These are phyloP conservation scores for Chrysoporthe austroafricana DNA, from an alignment of 2,329 filamentous ascomycete genomes.

Conservation along the genomic window DNA sequence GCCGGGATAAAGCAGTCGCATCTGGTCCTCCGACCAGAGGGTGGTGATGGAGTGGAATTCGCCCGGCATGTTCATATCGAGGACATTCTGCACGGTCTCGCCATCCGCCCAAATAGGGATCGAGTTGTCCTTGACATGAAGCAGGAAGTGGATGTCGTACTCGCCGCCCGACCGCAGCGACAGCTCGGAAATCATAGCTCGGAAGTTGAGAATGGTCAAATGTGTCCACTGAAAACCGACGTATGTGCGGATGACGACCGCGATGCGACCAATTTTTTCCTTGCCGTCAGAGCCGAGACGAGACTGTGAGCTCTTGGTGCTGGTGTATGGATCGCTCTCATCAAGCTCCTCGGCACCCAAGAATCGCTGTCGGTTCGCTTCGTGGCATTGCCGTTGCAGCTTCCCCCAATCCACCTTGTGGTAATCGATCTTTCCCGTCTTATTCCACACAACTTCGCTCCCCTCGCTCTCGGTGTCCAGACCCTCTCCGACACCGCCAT, in stretches of 20 bases:
- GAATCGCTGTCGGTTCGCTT: conserved; percentile 68
- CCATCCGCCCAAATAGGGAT: conserved; percentile 82
- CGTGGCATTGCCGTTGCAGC: conserved; percentile 57
- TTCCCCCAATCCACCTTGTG: conserved; percentile 57
- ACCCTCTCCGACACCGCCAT: conserved; percentile 73
- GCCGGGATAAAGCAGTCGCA: conserved; percentile 75
- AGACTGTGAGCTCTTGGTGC: conserved; percentile 15
- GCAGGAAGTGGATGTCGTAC: conserved; percentile 80
- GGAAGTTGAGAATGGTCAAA: conserved; percentile 79
- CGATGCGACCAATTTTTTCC: conserved; percentile 63
- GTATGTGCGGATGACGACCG: conserved; percentile 80
- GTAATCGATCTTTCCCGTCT: conserved; percentile 61
- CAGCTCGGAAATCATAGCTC: conserved; percentile 79
- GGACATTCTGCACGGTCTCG: conserved; percentile 69
- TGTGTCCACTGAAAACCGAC: conserved; percentile 77
- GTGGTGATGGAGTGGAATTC: conserved; percentile 83
- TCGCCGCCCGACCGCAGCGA: conserved; percentile 78
- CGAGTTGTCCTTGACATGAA: conserved; percentile 82
- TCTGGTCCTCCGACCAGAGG: conserved; percentile 84
- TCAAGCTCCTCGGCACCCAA: conserved; percentile 42
- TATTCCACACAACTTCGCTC: conserved; percentile 61
- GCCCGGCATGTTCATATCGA: conserved; percentile 68
- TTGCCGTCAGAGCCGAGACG: conserved; percentile 22
- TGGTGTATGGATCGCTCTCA: conserved; percentile 16
- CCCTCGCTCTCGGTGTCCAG: conserved; percentile 73